These are phyloP conservation scores for Colletotrichum camelliae DNA, from an alignment of 2,329 filamentous ascomycete species.

Conservation along the genomic window DNA sequence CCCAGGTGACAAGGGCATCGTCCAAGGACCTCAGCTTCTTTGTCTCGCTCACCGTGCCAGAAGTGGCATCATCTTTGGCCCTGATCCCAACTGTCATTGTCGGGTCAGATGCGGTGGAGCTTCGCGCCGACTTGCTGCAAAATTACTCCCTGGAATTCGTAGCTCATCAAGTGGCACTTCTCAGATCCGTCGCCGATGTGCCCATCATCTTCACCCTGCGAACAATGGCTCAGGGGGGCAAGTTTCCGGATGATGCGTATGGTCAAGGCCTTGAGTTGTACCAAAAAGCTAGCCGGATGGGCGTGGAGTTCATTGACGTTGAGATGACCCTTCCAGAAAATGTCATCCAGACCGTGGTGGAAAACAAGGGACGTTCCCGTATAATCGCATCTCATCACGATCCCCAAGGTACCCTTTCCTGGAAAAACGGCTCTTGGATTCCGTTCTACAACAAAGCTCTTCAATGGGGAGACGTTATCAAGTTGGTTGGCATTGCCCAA, in stretches of 20 bases:
- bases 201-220: conserved; percentile 94
- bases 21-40: conserved; percentile 83
- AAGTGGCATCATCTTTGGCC: conserved; percentile 67
- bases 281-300: conserved; percentile 77
- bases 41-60: conserved; percentile 85
- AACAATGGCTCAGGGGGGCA: conserved; percentile 84
- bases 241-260: conserved; percentile 79
- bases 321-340: conserved; percentile 85
- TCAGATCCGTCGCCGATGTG: conserved; percentile 74
- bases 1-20: conserved; percentile 3
- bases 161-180: conserved; percentile 78
- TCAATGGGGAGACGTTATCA: conserved; percentile 91
- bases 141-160: conserved; percentile 81
- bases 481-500: conserved; percentile 84
- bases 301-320: conserved; percentile 90
- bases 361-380: conserved; percentile 72
- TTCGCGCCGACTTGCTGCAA: conserved; percentile 88
- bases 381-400: conserved; percentile 98
- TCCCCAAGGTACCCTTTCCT: conserved; percentile 77
- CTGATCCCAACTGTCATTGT: conserved; percentile 76
- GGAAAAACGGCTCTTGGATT: conserved; percentile 93
- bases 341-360: conserved; percentile 72
- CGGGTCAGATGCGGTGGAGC: conserved; percentile 90
- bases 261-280: conserved; percentile 80
- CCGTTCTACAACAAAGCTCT: conserved; percentile 88